Evolutionary conservation across 257 asterid genomes (phyloP).

Genomic region (Lantana camara): DNA sequence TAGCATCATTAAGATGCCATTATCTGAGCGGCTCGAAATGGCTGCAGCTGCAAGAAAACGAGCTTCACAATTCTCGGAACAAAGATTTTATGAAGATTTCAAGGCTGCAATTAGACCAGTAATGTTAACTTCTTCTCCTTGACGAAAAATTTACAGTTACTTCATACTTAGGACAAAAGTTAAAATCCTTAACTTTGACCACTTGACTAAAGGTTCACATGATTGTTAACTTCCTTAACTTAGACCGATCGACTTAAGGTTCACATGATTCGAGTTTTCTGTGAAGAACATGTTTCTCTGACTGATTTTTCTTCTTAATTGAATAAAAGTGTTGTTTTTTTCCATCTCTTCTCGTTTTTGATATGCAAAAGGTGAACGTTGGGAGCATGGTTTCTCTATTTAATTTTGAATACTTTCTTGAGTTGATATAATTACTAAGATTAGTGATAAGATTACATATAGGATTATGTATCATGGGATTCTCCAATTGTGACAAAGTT

Average conservation of each 20-base stretch:
- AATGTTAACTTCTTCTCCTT: conserved; percentile 30
- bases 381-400: too few relatives aligned
- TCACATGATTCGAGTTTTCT: too few relatives aligned
- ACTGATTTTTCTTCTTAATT: too few relatives aligned
- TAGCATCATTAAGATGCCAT: conserved; percentile 59
- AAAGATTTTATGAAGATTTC: conserved; percentile 74
- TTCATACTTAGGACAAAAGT: too few relatives aligned
- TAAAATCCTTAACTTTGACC: neutral
- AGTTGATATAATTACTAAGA: neutral
- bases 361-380: neutral
- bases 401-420: neutral
- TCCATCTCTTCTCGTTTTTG: neutral
- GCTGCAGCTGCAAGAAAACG: conserved; percentile 84
- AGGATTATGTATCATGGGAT: neutral
- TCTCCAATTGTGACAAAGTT: too few relatives aligned
- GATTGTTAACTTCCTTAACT: too few relatives aligned
- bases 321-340: too few relatives aligned
- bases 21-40: conserved; percentile 62
- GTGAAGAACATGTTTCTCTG: too few relatives aligned
- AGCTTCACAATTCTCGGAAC: conserved; percentile 77
- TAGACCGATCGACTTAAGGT: too few relatives aligned
- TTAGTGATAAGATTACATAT: neutral
- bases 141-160: conserved; percentile 12
- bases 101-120: conserved; percentile 71
- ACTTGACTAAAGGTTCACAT: too few relatives aligned